Conservation (phyloP, 768 basidiomycete species). For the Lentinula detonsa region DNA sequence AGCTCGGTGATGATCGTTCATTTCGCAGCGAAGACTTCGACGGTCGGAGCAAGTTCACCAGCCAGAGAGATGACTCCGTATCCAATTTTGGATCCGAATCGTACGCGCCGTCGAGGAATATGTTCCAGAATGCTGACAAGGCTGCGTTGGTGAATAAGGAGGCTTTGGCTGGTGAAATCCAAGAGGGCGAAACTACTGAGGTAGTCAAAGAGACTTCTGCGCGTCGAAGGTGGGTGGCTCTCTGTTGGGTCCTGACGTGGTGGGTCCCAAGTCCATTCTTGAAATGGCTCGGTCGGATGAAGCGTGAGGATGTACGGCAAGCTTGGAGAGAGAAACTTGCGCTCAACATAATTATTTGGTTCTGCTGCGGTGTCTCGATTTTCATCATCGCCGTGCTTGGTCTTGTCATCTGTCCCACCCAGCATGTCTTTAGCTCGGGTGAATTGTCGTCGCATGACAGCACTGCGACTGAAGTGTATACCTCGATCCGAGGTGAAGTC, state of each 20-base stretch:
- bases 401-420: constrained; percentile 86
- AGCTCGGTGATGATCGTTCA: constrained; percentile 72
- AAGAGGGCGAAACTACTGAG: constrained; percentile 86
- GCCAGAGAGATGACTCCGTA: constrained; percentile 67
- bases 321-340: constrained; percentile 98
- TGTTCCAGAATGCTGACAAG: constrained; percentile 86
- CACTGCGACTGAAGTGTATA: constrained; percentile 71
- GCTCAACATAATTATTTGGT: constrained; percentile 94
- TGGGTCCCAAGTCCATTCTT: constrained; percentile 80
- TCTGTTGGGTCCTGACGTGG: constrained; percentile 88
- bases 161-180: constrained; percentile 74
- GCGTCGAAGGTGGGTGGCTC: constrained; percentile 78
- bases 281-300: constrained; percentile 80
- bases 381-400: constrained; percentile 93
- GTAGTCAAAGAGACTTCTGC: constrained; percentile 78
- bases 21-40: constrained; percentile 76
- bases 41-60: constrained; percentile 70
- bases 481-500: constrained; percentile 87
- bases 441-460: constrained; percentile 73
- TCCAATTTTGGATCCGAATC: constrained; percentile 89
- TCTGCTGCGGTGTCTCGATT: constrained; percentile 79
- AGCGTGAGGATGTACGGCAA: constrained; percentile 87
- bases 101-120: constrained; percentile 91
- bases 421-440: constrained; percentile 78
- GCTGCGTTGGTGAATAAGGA: constrained; percentile 75